A percentile compares a stretch with the other conserved stretches of the same genome.
phyloP scores from a whole-genome alignment of 2,329 filamentous ascomycete species.

The Scedosporium minutisporum region DNA sequence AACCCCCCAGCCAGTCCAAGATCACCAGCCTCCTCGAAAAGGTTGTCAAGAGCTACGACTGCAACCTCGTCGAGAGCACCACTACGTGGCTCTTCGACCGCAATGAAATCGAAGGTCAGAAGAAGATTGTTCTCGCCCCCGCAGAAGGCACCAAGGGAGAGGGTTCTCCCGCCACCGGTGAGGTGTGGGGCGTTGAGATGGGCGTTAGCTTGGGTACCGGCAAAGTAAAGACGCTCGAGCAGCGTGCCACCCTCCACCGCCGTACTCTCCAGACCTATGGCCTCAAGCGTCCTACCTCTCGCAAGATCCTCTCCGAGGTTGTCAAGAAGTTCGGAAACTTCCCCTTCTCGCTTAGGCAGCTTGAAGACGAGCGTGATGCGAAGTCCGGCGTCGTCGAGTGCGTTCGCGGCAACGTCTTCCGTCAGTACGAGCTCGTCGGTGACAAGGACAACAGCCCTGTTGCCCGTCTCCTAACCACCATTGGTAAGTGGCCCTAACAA shows the following conservation, averaged over 20 bases:
- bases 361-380: constrained; percentile 93
- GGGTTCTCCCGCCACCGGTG: constrained; percentile 75
- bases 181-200: constrained; percentile 97
- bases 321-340: constrained; percentile 97
- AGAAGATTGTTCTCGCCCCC: constrained; percentile 92
- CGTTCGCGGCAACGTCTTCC: constrained; percentile 82
- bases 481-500: constrained; percentile 54
- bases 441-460: constrained; percentile 85
- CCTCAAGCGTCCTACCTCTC: constrained; percentile 87
- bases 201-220: constrained; percentile 83
- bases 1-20: constrained; percentile 74
- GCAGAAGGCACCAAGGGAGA: constrained; percentile 85
- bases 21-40: constrained; percentile 86
- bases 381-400: constrained; percentile 94
- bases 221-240: constrained; percentile 87
- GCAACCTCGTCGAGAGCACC: constrained; percentile 92
- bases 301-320: constrained; percentile 86
- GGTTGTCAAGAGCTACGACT: constrained; percentile 81
- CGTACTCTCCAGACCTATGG: constrained; percentile 86
- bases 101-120: constrained; percentile 93
- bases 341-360: constrained; percentile 93
- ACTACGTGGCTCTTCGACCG: constrained; percentile 94
- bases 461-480: constrained; percentile 77
- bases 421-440: constrained; percentile 91
- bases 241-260: constrained; percentile 85